Evolutionary conservation across 805 yeast genomes (phyloP), one percentile per base, ranked within the genome.

Genomic region (Kodamaea neixiangensis): DNA sequence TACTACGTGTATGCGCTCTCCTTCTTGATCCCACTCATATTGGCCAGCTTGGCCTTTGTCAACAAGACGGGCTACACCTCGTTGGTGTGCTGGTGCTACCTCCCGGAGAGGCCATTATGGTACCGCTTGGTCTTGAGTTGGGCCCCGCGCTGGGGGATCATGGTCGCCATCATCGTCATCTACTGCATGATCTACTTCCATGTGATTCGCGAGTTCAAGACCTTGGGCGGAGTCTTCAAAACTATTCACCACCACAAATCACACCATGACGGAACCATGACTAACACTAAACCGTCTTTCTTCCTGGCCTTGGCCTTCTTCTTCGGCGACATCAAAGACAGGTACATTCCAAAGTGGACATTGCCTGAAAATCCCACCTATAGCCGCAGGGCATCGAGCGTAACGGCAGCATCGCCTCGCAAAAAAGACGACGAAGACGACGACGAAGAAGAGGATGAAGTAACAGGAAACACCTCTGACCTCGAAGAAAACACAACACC

Each of bases 41-140:
- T 91, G 54, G 92, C 96, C 17, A 76, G 87, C 44, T 72, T 89
- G 47, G 91, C 91, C 0, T 89, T 86, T 61, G 79, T 89, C 22
- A 53, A 57, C 19, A 60, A 66, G 6, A 72, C 73, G 4, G 66
- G 67, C 44, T 90, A 86, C 63, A 63, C 69, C 34, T 82, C 89
- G 22, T 76, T 80, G 52, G 81, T 85, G 39, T 80, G 85, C 54
- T 87, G 90, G 91, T 86, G 96, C 63, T 89, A 86, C 64, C 70
- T 91, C 50, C 91, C 96, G 0, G 80, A 81, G 40, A 54, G 69
- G 1, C 96, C 96, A 0, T 62, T 76, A 6, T 90, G 94, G 94
- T 86, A 83, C 63, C 73, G 89, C 51, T 62, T 86, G 37, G 90
- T 75, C 1, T 69, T 91, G 46, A 81, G 90, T 56, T 92, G 96